phyloP scores from a whole-genome alignment of 768 basidiomycete species.

The Suillus spraguei region DNA sequence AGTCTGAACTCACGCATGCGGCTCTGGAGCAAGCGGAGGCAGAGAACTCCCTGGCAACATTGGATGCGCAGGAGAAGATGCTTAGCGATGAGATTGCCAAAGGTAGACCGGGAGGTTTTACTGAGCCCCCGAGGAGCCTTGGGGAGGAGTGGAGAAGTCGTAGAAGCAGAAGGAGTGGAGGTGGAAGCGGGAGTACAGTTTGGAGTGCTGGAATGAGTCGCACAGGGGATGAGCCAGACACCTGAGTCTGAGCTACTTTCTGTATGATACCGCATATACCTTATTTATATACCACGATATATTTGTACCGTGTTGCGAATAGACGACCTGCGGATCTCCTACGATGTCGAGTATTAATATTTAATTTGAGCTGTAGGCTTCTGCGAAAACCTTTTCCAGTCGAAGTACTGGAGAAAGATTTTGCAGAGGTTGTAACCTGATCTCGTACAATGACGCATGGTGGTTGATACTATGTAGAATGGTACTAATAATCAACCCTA shows the following conservation, averaged over 20 bases:
- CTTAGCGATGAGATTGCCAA: constrained; percentile 76
- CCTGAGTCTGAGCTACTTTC: constrained; percentile 20
- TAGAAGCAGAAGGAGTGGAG: constrained; percentile 49
- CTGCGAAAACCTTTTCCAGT: neutral
- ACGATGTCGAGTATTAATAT: neutral
- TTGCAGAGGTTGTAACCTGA: neutral
- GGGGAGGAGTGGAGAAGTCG: constrained; percentile 60
- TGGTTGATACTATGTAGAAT: neutral
- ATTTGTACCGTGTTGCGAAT: constrained; percentile 3
- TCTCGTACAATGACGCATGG: neutral
- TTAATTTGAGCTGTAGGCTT: neutral
- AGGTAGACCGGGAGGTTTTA: constrained; percentile 75
- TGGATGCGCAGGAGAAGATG: constrained; percentile 77
- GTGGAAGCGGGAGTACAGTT: constrained; percentile 77
- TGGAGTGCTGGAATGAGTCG: constrained; percentile 87
- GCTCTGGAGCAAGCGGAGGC: constrained; percentile 81
- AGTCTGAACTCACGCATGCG: constrained; percentile 64
- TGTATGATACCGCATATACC: constrained; percentile 23
- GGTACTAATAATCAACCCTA: neutral
- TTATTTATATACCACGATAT: constrained; percentile 4
- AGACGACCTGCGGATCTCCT: neutral
- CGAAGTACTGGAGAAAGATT: neutral
- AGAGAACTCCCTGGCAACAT: constrained; percentile 70
- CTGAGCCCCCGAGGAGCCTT: constrained; percentile 55
- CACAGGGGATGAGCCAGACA: constrained; percentile 48